These are phyloP conservation scores for Calonectria pauciramosa DNA, from an alignment of 2,329 filamentous ascomycete species.

Conservation along the genomic window DNA sequence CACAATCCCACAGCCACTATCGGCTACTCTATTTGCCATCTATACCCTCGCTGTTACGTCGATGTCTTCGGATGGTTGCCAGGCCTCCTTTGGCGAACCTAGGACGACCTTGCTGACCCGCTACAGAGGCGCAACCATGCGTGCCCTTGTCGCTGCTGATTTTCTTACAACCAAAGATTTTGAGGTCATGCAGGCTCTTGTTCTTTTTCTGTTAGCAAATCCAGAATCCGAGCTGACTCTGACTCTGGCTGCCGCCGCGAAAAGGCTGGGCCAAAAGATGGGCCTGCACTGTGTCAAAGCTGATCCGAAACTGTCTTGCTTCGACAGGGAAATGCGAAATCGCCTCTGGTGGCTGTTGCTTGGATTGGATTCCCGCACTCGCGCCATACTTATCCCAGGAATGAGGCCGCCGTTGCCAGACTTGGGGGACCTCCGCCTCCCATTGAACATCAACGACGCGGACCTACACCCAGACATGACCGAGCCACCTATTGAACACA, in stretches of 20 bases:
- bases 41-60: constrained; percentile 46
- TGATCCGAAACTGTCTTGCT: constrained; percentile 34
- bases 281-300: constrained; percentile 35
- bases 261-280: constrained; percentile 44
- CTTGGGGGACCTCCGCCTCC: constrained; percentile 50
- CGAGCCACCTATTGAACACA: constrained; percentile 59
- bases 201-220: constrained; percentile 47
- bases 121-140: constrained; percentile 43
- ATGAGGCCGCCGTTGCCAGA: constrained; percentile 21
- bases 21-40: constrained; percentile 46
- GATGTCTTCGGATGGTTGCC: constrained; percentile 34
- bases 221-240: constrained; percentile 46
- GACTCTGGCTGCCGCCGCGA: constrained; percentile 38
- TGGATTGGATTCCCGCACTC: constrained; percentile 35
- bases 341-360: constrained; percentile 48
- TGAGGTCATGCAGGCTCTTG: constrained; percentile 48
- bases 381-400: constrained; percentile 12
- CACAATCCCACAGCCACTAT: constrained; percentile 29
- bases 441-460: constrained; percentile 69
- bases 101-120: constrained; percentile 32
- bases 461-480: constrained; percentile 66
- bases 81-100: constrained; percentile 27
- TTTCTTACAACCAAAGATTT: constrained; percentile 46
- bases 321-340: constrained; percentile 46
- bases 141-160: constrained; percentile 42